These are phyloP conservation scores for Simplicillium sp. DNA, from an alignment of 2,329 filamentous ascomycete species.

Conservation along the genomic window DNA sequence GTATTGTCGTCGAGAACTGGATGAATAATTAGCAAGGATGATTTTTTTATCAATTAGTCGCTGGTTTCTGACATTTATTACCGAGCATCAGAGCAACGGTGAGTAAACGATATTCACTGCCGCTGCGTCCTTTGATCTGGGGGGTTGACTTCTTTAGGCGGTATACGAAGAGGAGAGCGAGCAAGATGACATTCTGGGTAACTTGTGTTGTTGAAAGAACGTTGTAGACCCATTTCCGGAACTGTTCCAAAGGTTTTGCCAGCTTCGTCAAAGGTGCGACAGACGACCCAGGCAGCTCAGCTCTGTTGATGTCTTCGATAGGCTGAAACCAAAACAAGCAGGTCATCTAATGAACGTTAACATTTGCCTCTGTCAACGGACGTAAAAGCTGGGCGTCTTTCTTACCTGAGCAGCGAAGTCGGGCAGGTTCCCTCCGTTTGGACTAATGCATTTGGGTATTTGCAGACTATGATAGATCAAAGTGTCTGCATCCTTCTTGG, in stretches of 20 bases:
- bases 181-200: constrained; percentile 84
- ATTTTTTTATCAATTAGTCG: neutral
- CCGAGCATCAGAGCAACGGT: constrained; percentile 96
- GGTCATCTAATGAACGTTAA: constrained; percentile 55
- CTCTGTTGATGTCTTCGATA: constrained; percentile 65
- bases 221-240: constrained; percentile 87
- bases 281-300: constrained; percentile 48
- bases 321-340: constrained; percentile 98
- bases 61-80: constrained; percentile 65
- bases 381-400: neutral
- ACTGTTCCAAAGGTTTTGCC: constrained; percentile 68
- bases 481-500: constrained; percentile 29
- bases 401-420: constrained; percentile 76
- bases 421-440: constrained; percentile 64
- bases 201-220: constrained; percentile 93
- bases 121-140: constrained; percentile 78
- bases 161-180: constrained; percentile 89
- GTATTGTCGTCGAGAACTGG: constrained; percentile 92
- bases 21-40: constrained; percentile 15
- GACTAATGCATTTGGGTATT: constrained; percentile 67
- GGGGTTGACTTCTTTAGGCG: constrained; percentile 85
- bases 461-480: constrained; percentile 54
- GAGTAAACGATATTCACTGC: constrained; percentile 86
- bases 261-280: constrained; percentile 54
- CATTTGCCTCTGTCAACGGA: neutral